Percentiles rank a stretch among this genome's conserved stretches.
These are phyloP conservation scores for Alternaria atra DNA, from an alignment of 2,329 filamentous ascomycete species.

Conservation along the genomic window DNA sequence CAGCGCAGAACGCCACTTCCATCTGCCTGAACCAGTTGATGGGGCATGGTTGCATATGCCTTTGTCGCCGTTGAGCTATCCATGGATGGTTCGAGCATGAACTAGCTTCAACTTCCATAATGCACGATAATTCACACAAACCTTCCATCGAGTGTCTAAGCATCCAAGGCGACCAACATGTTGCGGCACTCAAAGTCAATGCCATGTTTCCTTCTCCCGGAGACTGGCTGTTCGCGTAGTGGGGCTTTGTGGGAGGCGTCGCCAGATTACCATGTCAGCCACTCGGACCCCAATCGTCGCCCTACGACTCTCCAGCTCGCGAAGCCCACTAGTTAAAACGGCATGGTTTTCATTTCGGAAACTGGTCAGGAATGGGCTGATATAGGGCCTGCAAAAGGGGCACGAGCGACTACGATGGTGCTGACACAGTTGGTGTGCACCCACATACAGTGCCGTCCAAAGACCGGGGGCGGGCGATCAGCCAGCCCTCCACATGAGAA, in stretches of 20 bases:
- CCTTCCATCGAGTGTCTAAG: not conserved
- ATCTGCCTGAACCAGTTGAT: not conserved
- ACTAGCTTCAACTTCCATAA: not conserved
- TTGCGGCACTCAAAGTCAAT: not conserved
- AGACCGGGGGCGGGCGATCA: constrained; percentile 27
- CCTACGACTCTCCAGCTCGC: constrained; percentile 31
- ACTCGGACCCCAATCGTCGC: constrained; percentile 24
- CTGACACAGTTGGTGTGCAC: constrained; percentile 10
- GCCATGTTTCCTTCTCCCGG: not conserved
- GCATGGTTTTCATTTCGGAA: not conserved
- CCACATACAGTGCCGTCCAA: not conserved
- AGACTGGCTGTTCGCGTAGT: constrained; percentile 20
- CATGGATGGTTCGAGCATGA: not conserved
- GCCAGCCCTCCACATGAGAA: constrained; percentile 39
- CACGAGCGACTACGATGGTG: constrained; percentile 8
- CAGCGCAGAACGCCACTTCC: constrained; percentile 3
- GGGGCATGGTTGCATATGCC: not conserved
- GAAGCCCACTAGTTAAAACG: not conserved
- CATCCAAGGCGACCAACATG: not conserved
- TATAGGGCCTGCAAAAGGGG: constrained; percentile 14
- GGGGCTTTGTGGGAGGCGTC: constrained; percentile 23
- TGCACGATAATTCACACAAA: not conserved
- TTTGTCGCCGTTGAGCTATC: not conserved
- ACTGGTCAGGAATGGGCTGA: constrained; percentile 15
- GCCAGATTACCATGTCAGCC: constrained; percentile 20